Evolutionary conservation across 1,139 yeast species (phyloP).

Genomic region (Pichia inconspicua): DNA sequence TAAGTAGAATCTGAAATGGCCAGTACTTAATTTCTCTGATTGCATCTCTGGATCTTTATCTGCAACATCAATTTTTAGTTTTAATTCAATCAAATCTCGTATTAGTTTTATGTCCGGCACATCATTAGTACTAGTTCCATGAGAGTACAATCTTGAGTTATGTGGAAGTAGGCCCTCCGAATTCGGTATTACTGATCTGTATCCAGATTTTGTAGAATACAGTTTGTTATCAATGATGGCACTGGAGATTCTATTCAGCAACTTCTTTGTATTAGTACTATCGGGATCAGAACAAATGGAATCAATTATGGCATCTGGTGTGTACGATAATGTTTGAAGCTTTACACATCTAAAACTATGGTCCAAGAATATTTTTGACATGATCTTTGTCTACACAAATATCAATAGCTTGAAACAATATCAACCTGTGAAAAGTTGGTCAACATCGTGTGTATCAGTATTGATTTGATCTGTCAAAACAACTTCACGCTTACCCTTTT

Average conservation of each 20-base stretch:
- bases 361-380: slow-evolving; percentile 25
- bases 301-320: slow-evolving; percentile 15
- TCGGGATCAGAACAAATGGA: slow-evolving; percentile 18
- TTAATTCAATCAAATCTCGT: slow-evolving; percentile 17
- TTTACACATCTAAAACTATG: slow-evolving; percentile 17
- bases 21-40: slow-evolving; percentile 13
- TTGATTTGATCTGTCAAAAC: no score
- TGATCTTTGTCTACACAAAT: not conserved
- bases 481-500: not conserved
- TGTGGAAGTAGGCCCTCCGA: slow-evolving; percentile 15
- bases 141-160: slow-evolving; percentile 17
- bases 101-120: slow-evolving; percentile 19
- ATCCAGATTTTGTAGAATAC: slow-evolving; percentile 6
- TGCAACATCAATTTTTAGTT: slow-evolving; percentile 19
- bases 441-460: no score
- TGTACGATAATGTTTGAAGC: slow-evolving; percentile 9
- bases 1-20: slow-evolving; percentile 25
- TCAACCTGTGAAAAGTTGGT: no score
- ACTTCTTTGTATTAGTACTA: slow-evolving; percentile 1
- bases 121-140: slow-evolving; percentile 18
- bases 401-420: no score
- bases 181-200: not conserved
- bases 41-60: slow-evolving; percentile 3
- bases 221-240: slow-evolving; percentile 17
- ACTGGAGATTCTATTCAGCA: slow-evolving; percentile 9